Conservation (phyloP, 1,284 basidiomycete species). For the Fomitiporia mediterranea region DNA sequence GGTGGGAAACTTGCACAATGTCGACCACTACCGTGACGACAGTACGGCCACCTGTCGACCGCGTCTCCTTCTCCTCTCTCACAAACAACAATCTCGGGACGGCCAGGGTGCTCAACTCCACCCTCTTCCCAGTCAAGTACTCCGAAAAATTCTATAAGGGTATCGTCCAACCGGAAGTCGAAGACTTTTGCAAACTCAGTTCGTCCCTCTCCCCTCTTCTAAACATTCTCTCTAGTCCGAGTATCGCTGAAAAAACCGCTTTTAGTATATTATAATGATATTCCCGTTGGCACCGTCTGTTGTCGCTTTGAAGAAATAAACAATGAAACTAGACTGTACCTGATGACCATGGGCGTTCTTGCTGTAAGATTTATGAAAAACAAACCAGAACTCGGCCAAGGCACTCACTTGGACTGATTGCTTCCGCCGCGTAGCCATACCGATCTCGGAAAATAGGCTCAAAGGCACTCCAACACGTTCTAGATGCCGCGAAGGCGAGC, state of each 20-base stretch:
- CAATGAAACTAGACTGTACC: conserved; percentile 52
- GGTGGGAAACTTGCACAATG: not conserved
- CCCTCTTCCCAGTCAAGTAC: conserved; percentile 77
- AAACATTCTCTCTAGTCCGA: conserved; percentile 10
- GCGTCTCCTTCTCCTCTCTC: conserved; percentile 65
- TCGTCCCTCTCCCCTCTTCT: conserved; percentile 26
- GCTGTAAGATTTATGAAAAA: conserved; percentile 48
- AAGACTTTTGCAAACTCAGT: conserved; percentile 78
- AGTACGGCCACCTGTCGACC: conserved; percentile 25
- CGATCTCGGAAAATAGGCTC: conserved; percentile 69
- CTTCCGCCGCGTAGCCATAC: conserved; percentile 57
- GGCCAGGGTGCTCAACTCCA: conserved; percentile 74
- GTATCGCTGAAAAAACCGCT: too few relatives aligned
- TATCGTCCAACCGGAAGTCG: conserved; percentile 63
- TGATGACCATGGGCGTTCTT: conserved; percentile 82
- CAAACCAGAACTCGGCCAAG: conserved; percentile 10
- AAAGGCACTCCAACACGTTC: conserved; percentile 56
- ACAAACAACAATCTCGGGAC: conserved; percentile 79
- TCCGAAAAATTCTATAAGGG: conserved; percentile 78
- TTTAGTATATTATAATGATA: conserved; percentile 86
- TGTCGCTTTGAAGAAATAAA: conserved; percentile 69
- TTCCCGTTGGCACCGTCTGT: conserved; percentile 78
- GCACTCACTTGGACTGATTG: conserved; percentile 6
- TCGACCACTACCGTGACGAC: not conserved
- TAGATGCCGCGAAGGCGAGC: conserved; percentile 54